Evolutionary conservation across 2,329 filamentous ascomycete species (phyloP), one percentile per base, ranked within the genome.

Genomic region (Fusarium solani-melongenae): DNA sequence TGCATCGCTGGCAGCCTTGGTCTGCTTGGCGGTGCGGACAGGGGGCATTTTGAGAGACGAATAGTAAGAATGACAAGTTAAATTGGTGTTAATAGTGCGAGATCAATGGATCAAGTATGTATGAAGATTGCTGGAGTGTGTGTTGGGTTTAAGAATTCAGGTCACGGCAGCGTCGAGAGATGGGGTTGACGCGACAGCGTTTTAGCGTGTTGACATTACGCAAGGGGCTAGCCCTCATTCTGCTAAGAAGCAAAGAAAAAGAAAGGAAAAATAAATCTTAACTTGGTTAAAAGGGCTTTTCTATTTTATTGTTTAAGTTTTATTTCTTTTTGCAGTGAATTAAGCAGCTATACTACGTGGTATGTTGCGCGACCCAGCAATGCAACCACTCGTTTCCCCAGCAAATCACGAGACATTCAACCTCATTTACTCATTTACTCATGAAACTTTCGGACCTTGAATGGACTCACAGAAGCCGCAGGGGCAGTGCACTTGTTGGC

Each of bases 401-500:
- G 11, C 38, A 22, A 22, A 41, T 7, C 11, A 38, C 2, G 10
- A 41, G n/a, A 41, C 41, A 46, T 46, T 24, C 41, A 15, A 24
- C 41, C 14, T 24, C 12, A 2, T 46, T 12, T 58, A 70, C 14
- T 24, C 12, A 2, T 46, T 12, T 58, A 70, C 36, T 62, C 62
- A 20, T 61, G 38, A 41, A 70, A 70, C 56, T 70, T 70, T 20
- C 68, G 38, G 6, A 70, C 68, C 24, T 62, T 70, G 38, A 77
- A 77, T 2, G 75, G 72, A 14, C 70, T 76, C 0, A 62, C 68
- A 5, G 64, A 67, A 17, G 75, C 75, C 27, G 67, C 24, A 9
- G 75, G 63, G 1, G 63, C 67, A 4, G 66, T 58, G 7, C 75
- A 77, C 34, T 64, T 77, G 7, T 76, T 72, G 8, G 70, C 72